phyloP scores from a whole-genome alignment of 106 monocot species.

The Vanilla planifolia region DNA sequence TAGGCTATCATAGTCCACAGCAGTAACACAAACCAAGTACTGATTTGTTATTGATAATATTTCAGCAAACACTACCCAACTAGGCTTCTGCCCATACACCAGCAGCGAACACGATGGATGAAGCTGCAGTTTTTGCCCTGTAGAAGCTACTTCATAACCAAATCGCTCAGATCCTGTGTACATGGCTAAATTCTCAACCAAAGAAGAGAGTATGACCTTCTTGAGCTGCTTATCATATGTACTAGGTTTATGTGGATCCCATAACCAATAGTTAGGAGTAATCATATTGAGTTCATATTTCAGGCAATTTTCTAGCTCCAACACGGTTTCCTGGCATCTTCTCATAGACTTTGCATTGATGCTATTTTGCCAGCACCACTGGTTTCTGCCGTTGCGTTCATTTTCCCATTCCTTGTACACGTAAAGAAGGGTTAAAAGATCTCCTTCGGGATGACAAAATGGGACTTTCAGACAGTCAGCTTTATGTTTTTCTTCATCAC shows the following conservation, averaged over 20 bases:
- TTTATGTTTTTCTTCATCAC: slow-evolving; percentile 48
- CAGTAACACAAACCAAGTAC: slow-evolving; percentile 88
- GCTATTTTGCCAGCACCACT: slow-evolving; percentile 91
- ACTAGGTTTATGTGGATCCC: slow-evolving; percentile 48
- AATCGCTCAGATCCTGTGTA: slow-evolving; percentile 66
- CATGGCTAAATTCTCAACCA: slow-evolving; percentile 78
- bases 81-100: slow-evolving; percentile 61
- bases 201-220: slow-evolving; percentile 63
- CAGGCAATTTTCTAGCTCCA: slow-evolving; percentile 63
- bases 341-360: slow-evolving; percentile 98
- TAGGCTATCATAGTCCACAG: slow-evolving; percentile 57
- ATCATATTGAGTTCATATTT: slow-evolving; percentile 60
- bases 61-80: slow-evolving; percentile 91
- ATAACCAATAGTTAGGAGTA: slow-evolving; percentile 76
- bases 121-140: slow-evolving; percentile 65
- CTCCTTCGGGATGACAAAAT: slow-evolving; percentile 79
- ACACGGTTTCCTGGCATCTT: slow-evolving; percentile 65
- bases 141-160: slow-evolving; percentile 82
- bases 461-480: slow-evolving; percentile 68
- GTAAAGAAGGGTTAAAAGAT: slow-evolving; percentile 83
- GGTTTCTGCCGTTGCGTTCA: slow-evolving; percentile 30
- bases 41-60: slow-evolving; percentile 58
- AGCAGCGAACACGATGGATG: slow-evolving; percentile 94
- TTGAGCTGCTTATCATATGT: slow-evolving; percentile 40
- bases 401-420: slow-evolving; percentile 89